Percentiles rank a stretch among this genome's conserved stretches.
Conservation (phyloP, 2,329 filamentous ascomycete species). For the Colletotrichum sp. region DNA sequence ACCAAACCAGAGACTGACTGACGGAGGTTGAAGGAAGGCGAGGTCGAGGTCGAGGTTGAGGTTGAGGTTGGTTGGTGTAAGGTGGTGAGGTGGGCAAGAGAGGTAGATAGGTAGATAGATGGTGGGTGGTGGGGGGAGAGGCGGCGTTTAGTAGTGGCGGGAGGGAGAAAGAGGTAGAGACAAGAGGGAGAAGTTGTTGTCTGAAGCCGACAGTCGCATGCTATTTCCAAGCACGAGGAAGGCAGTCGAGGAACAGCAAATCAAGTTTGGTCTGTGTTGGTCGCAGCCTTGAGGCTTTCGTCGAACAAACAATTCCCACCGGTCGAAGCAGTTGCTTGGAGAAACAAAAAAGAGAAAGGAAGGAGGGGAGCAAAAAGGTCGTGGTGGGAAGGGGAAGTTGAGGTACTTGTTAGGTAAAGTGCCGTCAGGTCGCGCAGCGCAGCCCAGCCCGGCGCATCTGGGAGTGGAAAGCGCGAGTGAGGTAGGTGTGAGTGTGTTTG, state of each 20-base stretch:
- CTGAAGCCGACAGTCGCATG: constrained; percentile 19
- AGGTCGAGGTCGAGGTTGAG: neutral
- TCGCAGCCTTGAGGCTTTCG: neutral
- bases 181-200: constrained; percentile 14
- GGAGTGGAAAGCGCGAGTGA: neutral
- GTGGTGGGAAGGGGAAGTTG: constrained; percentile 18
- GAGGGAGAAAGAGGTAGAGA: neutral
- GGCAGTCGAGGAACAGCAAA: neutral
- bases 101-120: neutral
- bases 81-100: constrained; percentile 21
- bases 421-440: neutral
- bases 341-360: neutral
- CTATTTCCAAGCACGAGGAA: constrained; percentile 3
- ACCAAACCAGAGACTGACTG: neutral
- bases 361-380: constrained; percentile 1
- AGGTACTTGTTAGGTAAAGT: constrained; percentile 22
- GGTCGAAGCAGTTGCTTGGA: constrained; percentile 21
- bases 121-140: neutral
- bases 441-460: constrained; percentile 16
- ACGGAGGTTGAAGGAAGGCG: neutral
- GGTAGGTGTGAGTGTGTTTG: neutral
- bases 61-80: neutral
- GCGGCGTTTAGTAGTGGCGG: constrained; percentile 13
- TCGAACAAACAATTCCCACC: constrained; percentile 21
- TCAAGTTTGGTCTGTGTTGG: neutral